Evolutionary conservation across 2,329 filamentous ascomycete genomes (phyloP).

Genomic region (Monosporascus sp.): DNA sequence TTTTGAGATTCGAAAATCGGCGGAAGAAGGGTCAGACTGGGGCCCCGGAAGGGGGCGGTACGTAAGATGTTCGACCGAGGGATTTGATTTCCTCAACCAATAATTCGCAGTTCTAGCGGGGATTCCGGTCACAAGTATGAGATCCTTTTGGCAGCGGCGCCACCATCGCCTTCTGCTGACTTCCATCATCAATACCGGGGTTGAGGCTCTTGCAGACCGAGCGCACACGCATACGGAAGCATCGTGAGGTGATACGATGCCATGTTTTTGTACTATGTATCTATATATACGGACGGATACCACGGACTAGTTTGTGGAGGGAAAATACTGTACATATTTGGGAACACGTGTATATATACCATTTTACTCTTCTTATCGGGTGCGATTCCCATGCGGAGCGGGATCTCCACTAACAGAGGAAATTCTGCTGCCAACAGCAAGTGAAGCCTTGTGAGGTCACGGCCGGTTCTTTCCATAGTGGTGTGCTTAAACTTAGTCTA

Average conservation of each 20-base stretch:
- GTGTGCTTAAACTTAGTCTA: too few relatives aligned
- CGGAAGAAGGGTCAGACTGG: constrained; percentile 7
- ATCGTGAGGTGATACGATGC: not conserved
- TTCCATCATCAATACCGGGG: too few relatives aligned
- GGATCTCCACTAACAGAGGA: too few relatives aligned
- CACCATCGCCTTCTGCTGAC: too few relatives aligned
- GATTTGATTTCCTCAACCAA: too few relatives aligned
- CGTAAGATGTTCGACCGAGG: not conserved
- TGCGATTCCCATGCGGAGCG: too few relatives aligned
- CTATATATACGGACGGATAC: not conserved
- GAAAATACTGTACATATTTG: not conserved
- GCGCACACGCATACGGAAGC: not conserved
- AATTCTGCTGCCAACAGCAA: too few relatives aligned
- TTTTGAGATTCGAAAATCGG: constrained; percentile 14
- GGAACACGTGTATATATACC: not conserved
- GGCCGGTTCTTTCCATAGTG: not conserved
- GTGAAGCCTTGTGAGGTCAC: too few relatives aligned
- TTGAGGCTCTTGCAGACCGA: too few relatives aligned
- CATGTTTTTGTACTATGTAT: not conserved
- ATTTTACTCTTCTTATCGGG: not conserved
- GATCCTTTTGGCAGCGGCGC: too few relatives aligned
- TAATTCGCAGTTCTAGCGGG: too few relatives aligned
- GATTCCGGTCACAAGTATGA: too few relatives aligned
- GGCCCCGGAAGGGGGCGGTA: not conserved
- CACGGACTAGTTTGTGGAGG: not conserved